A percentile compares a stretch with the other conserved stretches of the same genome.
Evolutionary conservation across 1,284 basidiomycete species (phyloP).

Genomic region (Ganoderma meredithae): DNA sequence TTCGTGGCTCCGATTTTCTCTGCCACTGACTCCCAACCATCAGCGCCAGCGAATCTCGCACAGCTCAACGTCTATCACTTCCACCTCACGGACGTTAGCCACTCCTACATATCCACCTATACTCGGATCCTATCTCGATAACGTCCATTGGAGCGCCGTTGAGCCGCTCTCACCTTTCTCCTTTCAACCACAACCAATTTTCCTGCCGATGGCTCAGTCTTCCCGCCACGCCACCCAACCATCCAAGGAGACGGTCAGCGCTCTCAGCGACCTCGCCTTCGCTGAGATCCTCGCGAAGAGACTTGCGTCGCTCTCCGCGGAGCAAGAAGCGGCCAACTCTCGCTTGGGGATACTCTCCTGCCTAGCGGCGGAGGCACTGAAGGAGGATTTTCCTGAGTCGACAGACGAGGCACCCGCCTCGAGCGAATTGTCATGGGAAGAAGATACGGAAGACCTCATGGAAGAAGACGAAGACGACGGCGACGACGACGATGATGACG

Average conservation of each 20-base stretch:
- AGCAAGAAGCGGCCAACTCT: conserved; percentile 3
- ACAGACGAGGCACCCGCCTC: neutral
- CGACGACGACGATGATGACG: neutral
- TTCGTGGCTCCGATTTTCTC: neutral
- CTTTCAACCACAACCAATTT: neutral
- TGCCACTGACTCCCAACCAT: neutral
- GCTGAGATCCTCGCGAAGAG: conserved; percentile 12
- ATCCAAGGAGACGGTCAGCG: neutral
- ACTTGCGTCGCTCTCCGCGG: conserved; percentile 10
- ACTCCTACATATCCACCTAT: neutral
- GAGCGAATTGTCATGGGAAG: conserved; percentile 3
- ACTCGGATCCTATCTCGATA: conserved; percentile 11
- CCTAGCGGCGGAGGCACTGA: conserved; percentile 7
- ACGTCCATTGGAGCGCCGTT: neutral
- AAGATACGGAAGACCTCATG: conserved; percentile 9
- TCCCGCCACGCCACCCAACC: conserved; percentile 9
- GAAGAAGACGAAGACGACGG: neutral
- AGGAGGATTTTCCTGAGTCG: conserved; percentile 10
- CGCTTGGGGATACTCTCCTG: conserved; percentile 13
- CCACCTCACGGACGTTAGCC: neutral
- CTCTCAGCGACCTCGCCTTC: conserved; percentile 13
- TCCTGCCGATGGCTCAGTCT: conserved; percentile 11
- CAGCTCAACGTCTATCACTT: neutral
- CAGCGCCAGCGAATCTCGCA: neutral
- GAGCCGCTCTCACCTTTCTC: neutral